Percentiles rank a stretch among this genome's conserved stretches.
These are phyloP conservation scores for Zygoascus bituminiphila DNA, from an alignment of 805 yeast genomes.

Conservation along the genomic window DNA sequence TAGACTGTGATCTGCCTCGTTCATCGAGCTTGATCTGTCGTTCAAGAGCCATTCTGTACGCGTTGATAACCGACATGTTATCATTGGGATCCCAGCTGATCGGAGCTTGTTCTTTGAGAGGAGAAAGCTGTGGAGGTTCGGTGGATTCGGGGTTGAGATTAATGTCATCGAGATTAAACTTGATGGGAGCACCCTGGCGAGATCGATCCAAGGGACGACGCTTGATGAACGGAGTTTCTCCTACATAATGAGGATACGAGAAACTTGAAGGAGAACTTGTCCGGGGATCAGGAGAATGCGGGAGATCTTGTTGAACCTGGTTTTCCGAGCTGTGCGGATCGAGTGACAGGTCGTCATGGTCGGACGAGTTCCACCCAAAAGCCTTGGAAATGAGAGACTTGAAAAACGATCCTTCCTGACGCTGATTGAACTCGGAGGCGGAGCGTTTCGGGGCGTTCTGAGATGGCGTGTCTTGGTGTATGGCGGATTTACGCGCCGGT, in stretches of 20 bases:
- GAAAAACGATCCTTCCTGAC: background rate
- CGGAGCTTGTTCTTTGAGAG: background rate
- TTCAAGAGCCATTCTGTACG: background rate
- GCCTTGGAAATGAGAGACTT: background rate
- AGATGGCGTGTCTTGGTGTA: background rate
- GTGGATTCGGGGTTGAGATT: background rate
- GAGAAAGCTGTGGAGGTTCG: background rate
- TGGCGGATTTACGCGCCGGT: background rate
- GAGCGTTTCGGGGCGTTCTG: background rate
- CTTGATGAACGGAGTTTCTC: constrained; percentile 1
- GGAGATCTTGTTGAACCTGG: background rate
- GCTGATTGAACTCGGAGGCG: background rate
- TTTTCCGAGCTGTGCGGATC: background rate
- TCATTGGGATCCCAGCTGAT: background rate
- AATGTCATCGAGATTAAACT: background rate
- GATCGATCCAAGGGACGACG: background rate
- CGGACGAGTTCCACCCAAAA: background rate
- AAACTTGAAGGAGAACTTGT: background rate
- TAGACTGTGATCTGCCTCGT: background rate
- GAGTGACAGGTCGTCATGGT: background rate
- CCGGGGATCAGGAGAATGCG: background rate
- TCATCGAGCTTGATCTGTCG: background rate
- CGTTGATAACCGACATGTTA: background rate
- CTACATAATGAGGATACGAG: constrained; percentile 1
- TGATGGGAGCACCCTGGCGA: background rate